phyloP scores from a whole-genome alignment of 1,139 yeast genomes.

The Nakaseomyces uthaithaninus region DNA sequence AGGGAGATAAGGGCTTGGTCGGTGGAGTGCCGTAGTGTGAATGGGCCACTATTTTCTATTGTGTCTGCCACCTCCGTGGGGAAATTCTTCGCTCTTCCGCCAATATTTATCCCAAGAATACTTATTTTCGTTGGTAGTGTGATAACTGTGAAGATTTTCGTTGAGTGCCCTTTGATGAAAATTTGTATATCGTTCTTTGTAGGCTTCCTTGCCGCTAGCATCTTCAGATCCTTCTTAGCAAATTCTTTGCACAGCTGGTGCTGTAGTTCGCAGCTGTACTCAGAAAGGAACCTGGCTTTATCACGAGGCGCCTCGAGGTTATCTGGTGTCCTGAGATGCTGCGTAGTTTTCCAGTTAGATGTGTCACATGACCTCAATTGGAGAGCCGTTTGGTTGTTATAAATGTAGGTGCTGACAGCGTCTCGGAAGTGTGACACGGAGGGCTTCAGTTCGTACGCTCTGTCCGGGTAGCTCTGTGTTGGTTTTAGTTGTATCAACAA shows the following conservation, averaged over 20 bases:
- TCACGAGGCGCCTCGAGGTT: background rate
- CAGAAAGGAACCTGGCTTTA: background rate
- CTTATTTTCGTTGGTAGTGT: background rate
- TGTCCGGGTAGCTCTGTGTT: background rate
- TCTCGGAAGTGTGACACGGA: background rate
- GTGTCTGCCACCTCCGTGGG: background rate
- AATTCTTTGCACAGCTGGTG: background rate
- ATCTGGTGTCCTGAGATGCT: background rate
- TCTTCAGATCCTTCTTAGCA: background rate
- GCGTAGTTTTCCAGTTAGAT: slow-evolving; percentile 1
- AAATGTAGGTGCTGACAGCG: background rate
- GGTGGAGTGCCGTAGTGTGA: background rate
- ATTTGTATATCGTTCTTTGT: background rate
- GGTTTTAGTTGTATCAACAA: slow-evolving; percentile 21
- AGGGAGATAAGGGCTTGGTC: background rate
- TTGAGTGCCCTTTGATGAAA: background rate
- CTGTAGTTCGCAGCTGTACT: background rate
- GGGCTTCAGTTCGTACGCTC: background rate
- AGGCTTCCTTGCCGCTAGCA: background rate
- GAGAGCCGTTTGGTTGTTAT: background rate
- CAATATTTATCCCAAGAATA: background rate
- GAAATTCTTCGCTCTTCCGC: background rate
- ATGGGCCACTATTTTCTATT: background rate
- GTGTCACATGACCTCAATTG: background rate
- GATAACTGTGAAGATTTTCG: background rate